Evolutionary conservation across 129 eudicot species (phyloP), one percentile per base, ranked within the genome.

Genomic region (Cynara cardunculus): DNA sequence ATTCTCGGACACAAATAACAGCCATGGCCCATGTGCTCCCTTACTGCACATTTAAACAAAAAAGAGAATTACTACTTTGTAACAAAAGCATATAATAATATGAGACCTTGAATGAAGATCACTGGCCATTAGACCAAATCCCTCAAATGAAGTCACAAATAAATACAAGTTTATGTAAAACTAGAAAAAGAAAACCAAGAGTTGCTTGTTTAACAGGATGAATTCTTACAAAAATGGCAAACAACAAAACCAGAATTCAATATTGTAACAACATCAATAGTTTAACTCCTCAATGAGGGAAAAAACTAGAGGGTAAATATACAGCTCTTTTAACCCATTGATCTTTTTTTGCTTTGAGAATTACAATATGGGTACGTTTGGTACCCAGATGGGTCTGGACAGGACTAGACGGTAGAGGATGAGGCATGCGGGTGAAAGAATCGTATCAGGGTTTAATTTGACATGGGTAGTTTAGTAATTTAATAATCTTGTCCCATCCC

Each of bases 1-100:
- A 87, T 87, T 92, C 73, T 95, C 99, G 1, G 99, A 95, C 78
- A 95, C 87, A 80, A 95, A 95, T 62, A 95, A 84, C 86, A 95
- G 78, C 99, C 96, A 92, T 26, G 99, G 99, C 3, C 97, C 97
- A 31, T 84, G 74, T n/a, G 46, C 14, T 44, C 81, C 59, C 78
- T 84, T 90, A 69, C 89, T 83, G 76, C 91, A 90, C 74, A 78
- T 80, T 34, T 66, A 24, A 25, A 64, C 35, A 35, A n/a, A 78
- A 35, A n/a, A 78, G 31, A 66, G 26, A 28, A 11, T 49, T 53
- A 53, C 62, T 49, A 31, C 19, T 16, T 44, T 18, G 37, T 56
- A 26, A 44, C 31, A 44, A 4, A 74, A 13, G 25, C 22, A 44
- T 74, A 46, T 25, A 11, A 41, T 41, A 10, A 2, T n/a, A n/a